Evolutionary conservation across 805 yeast species (phyloP), one percentile per base, ranked within the genome.

Genomic region (Lachancea waltii): DNA sequence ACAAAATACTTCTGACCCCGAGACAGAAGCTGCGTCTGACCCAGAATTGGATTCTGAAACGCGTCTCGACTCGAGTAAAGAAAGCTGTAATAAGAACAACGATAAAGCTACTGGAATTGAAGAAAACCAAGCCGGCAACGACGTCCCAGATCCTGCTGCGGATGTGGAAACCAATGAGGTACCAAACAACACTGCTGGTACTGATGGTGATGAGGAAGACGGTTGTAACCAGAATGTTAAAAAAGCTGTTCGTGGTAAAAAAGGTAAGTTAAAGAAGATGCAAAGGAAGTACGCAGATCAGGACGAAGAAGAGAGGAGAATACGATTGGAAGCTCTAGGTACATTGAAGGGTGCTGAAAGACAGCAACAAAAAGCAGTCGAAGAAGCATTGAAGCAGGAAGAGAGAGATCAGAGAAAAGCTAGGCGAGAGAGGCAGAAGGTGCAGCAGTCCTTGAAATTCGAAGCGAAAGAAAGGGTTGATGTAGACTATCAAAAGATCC

Each of bases 281-380:
- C 81, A 81, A 28, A 70, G 74, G 43, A 90, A 89, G 54, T 90
- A 90, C 53, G 85, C 79, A 3, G 87, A 82, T 43, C 97, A 90
- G 62, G 97, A 90, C 56, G 96, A 85, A 36, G 92, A 84, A 40
- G 97, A 90, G 51, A 73, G 87, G 40, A 51, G 62, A 32, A 50
- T 81, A 40, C 71, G 94, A 47, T 77, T 90, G 83, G 77, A 81
- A 42, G 84, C 82, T 2, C 63, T 90, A 29, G 97, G 97, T 3
- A 84, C 95, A 0, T 65, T 85, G 53, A 86, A 85, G 50, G 73
- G 77, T 20, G 51, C 67, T 3, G 67, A 67, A 25, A 58, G 62
- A 36, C 51, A 65, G 42, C 60, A 63, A 32, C 54, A 58, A 23
- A 64, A 64, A 33, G 52, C 60, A 29, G 56, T 61, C 28, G 61